Conservation (phyloP, 495 filamentous ascomycete genomes). For the Hyaloscypha bicolor region DNA sequence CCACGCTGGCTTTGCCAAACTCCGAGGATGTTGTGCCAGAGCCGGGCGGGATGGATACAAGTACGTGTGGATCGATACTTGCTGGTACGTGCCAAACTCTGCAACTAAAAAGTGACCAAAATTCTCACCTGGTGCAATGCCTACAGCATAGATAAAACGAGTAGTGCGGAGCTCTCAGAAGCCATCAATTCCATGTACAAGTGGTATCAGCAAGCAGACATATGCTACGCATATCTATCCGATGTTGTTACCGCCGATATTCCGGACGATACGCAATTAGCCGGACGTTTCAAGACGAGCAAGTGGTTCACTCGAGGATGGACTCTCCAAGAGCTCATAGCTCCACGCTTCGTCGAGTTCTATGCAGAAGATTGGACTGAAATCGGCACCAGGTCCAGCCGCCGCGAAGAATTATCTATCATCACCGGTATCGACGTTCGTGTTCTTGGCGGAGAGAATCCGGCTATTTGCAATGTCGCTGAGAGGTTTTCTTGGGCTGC, state of each 20-base stretch:
- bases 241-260: not conserved
- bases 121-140: too few relatives aligned
- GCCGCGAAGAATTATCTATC: not conserved
- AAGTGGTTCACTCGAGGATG: not conserved
- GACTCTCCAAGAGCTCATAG: not conserved
- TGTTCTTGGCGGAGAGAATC: not conserved
- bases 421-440: conserved; percentile 6
- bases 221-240: not conserved
- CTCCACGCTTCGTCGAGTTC: not conserved
- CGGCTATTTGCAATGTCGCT: not conserved
- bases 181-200: not conserved
- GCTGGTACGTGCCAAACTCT: not conserved
- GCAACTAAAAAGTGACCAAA: too few relatives aligned
- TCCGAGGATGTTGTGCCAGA: not conserved
- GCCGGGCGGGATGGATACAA: not conserved
- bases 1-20: not conserved
- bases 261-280: not conserved
- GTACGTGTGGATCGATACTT: not conserved
- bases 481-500: conserved; percentile 7
- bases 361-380: not conserved
- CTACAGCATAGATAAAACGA: not conserved
- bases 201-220: not conserved
- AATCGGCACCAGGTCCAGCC: not conserved
- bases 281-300: not conserved
- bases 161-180: not conserved